phyloP scores from a whole-genome alignment of 257 asterid genomes.

The Solanum commersonii region DNA sequence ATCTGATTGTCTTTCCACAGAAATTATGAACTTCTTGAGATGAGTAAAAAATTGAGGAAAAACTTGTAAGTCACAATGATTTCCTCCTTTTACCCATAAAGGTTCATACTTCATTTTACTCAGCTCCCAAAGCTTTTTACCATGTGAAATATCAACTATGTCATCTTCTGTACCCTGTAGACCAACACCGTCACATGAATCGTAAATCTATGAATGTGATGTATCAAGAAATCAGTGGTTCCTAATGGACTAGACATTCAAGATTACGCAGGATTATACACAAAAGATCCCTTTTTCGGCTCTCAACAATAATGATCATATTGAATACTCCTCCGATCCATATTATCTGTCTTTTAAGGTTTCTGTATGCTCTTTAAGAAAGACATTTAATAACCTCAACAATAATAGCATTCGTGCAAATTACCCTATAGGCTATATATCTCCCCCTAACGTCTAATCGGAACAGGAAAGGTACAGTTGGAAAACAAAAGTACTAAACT shows the following conservation, averaged over 20 bases:
- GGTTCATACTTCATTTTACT: slow-evolving; percentile 4
- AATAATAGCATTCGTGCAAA: background rate
- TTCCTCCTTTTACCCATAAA: slow-evolving; percentile 6
- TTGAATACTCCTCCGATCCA: background rate
- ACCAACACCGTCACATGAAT: background rate
- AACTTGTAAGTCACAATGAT: background rate
- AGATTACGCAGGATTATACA: background rate
- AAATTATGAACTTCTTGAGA: slow-evolving; percentile 1
- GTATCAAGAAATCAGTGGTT: background rate
- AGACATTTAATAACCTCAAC: background rate
- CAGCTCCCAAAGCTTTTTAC: slow-evolving; percentile 2
- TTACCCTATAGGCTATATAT: background rate
- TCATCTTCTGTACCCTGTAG: slow-evolving; percentile 8
- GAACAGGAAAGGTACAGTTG: background rate
- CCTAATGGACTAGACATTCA: background rate
- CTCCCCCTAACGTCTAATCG: background rate
- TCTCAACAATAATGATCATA: background rate
- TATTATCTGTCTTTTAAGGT: background rate
- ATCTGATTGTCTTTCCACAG: background rate
- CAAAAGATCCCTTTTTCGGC: background rate
- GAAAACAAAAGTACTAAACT: background rate
- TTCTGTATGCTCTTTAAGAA: background rate
- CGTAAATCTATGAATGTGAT: background rate
- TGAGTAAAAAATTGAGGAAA: slow-evolving; percentile 1
- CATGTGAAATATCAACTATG: slow-evolving; percentile 5